Evolutionary conservation across 805 yeast species (phyloP), one percentile per base, ranked within the genome.

Genomic region (Myxozyma mucilagina): DNA sequence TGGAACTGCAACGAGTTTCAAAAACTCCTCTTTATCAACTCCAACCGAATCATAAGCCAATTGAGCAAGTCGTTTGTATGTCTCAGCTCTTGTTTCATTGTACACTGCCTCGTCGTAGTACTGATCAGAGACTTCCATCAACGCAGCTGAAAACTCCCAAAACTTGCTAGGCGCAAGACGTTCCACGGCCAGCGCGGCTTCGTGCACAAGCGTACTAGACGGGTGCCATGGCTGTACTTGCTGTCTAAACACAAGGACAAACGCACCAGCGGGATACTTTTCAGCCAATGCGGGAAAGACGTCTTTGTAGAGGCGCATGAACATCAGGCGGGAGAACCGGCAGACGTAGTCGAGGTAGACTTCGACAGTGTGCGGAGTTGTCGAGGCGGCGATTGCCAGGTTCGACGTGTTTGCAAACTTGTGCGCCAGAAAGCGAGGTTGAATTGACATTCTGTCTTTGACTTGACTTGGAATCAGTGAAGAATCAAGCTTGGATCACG

Each of bases 181-280:
- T n/a, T 87, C 88, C 35, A 86, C 85, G 0, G 86, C 91, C 31
- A 90, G 72, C 0, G 87, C 80, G 45, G 87, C 87, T 70, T 90
- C 96, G 71, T 87, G 87, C 43, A 84, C 76, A 41, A 83, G 74
- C 4, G 83, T 80, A 1, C 93, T 86, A 58, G 84, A 83, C 47
- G 92, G 86, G 72, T 90, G 97, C 96, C 96, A 90, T 66, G 96
- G 94, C 76, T 90, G 97, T n/a, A 87, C 79, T 44, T 86, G 90
- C 69, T 89, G 87, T 63, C 85, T 80, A 72, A 87, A 83, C 10
- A 84, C 82, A 63, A 89, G 80, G 66, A 83, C 82, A 67, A 86
- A 82, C 61, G 80, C 72, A 59, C 78, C 79, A 18, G 66, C 35
- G 1, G 85, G 81, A 54, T 77, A 74, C 56, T 78, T 74, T 35